A percentile compares a stretch with the other conserved stretches of the same genome.
phyloP scores from a whole-genome alignment of 1,284 basidiomycete genomes.

The Ceraceosorus guamensis region DNA sequence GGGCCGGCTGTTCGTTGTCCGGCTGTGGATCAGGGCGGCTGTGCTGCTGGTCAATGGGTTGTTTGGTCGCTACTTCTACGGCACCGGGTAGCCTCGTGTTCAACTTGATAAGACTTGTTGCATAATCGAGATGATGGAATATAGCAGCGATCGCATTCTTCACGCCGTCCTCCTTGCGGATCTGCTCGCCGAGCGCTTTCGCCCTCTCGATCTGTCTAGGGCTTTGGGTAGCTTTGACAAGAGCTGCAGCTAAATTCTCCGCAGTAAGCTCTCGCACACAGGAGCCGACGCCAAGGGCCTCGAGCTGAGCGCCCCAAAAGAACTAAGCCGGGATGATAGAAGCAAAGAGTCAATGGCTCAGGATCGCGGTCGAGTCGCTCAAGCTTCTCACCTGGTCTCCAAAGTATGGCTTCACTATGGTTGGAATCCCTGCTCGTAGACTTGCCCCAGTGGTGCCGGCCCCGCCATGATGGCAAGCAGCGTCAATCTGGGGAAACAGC shows the following conservation, averaged over 20 bases:
- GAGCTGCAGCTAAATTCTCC: conserved; percentile 67
- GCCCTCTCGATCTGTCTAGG: conserved; percentile 78
- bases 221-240: conserved; percentile 74
- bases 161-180: conserved; percentile 53
- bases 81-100: background rate
- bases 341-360: background rate
- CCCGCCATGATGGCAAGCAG: conserved; percentile 92
- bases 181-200: conserved; percentile 57
- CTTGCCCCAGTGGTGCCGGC: conserved; percentile 92
- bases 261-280: conserved; percentile 77
- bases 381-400: conserved; percentile 57
- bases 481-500: conserved; percentile 83
- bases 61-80: no score
- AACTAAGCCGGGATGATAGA: conserved; percentile 55
- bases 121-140: conserved; percentile 42
- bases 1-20: background rate
- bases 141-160: conserved; percentile 39
- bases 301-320: conserved; percentile 87
- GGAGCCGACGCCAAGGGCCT: conserved; percentile 80
- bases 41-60: background rate
- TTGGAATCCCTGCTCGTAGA: conserved; percentile 82
- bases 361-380: background rate
- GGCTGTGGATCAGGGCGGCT: background rate
- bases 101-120: conserved; percentile 29
- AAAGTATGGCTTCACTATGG: conserved; percentile 93